A percentile compares a stretch with the other conserved stretches of the same genome.
phyloP scores from a whole-genome alignment of 352 stramenopile species.

The Blastocystis sp. region DNA sequence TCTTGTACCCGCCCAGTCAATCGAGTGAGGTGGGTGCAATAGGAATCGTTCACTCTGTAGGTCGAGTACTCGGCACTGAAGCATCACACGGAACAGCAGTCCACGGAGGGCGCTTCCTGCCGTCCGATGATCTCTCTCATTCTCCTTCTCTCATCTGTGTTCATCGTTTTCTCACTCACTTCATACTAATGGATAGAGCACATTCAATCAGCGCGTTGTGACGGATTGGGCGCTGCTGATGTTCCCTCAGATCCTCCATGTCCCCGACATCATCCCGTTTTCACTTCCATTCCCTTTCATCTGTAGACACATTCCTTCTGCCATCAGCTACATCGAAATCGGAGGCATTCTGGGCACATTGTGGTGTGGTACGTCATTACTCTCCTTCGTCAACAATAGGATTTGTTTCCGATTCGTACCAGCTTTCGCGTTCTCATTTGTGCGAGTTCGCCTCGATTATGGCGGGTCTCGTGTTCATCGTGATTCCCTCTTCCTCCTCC shows the following conservation, averaged over 20 bases:
- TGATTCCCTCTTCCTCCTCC: background rate
- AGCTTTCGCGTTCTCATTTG: slow-evolving; percentile 14
- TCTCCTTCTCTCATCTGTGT: slow-evolving; percentile 19
- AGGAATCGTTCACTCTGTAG: too few species aligned
- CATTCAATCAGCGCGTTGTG: slow-evolving; percentile 29
- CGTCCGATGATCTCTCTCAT: slow-evolving; percentile 11
- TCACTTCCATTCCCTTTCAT: background rate
- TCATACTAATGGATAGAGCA: slow-evolving; percentile 1
- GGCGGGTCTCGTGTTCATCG: background rate
- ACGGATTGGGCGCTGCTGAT: slow-evolving; percentile 36
- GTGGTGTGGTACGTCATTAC: slow-evolving; percentile 58
- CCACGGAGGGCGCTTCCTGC: too few species aligned
- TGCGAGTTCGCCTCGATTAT: slow-evolving; percentile 22
- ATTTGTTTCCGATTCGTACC: slow-evolving; percentile 42
- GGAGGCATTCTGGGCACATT: slow-evolving; percentile 48
- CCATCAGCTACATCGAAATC: slow-evolving; percentile 53
- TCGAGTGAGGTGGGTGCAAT: too few species aligned
- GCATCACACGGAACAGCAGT: too few species aligned
- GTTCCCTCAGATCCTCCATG: slow-evolving; percentile 22
- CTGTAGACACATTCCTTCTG: slow-evolving; percentile 8
- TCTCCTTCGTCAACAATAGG: too few species aligned
- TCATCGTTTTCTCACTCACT: slow-evolving; percentile 4
- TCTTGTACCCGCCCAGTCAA: too few species aligned
- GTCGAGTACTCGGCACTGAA: too few species aligned
- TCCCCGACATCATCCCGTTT: background rate